Conservation (phyloP, 495 filamentous ascomycete species). For the Cercophora newfieldiana region DNA sequence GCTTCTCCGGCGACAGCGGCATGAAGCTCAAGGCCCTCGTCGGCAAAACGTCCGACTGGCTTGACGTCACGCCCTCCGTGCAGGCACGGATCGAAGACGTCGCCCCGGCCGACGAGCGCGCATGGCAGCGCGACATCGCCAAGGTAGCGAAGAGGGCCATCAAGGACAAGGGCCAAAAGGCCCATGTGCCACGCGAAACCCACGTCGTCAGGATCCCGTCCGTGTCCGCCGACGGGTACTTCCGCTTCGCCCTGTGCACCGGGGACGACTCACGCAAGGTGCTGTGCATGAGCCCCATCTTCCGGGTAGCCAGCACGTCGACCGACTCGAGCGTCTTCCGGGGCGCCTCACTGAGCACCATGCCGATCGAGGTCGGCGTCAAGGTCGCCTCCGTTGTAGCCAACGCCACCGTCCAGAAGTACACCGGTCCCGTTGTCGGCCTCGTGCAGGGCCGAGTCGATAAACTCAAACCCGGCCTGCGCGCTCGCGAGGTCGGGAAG, state of each 20-base stretch:
- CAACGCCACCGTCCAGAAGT: conserved; percentile 46
- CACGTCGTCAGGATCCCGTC: conserved; percentile 63
- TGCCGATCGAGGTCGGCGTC: conserved; percentile 64
- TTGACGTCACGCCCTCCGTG: conserved; percentile 62
- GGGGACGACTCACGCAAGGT: conserved; percentile 49
- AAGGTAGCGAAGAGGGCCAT: conserved; percentile 55
- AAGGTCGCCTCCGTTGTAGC: conserved; percentile 57
- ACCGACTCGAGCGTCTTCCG: conserved; percentile 58
- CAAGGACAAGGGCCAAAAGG: conserved; percentile 42
- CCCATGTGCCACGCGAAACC: conserved; percentile 59
- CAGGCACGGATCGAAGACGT: conserved; percentile 48
- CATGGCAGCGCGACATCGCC: conserved; percentile 66
- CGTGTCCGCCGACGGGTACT: conserved; percentile 64
- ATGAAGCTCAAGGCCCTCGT: conserved; percentile 64
- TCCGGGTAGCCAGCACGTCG: conserved; percentile 63
- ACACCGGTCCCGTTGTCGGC: conserved; percentile 49
- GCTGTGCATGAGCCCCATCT: conserved; percentile 63
- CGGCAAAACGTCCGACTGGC: conserved; percentile 56
- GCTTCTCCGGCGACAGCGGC: conserved; percentile 66
- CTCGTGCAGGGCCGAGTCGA: conserved; percentile 44
- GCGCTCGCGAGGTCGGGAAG: conserved; percentile 31
- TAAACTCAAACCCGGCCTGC: conserved; percentile 45
- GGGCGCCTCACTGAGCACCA: conserved; percentile 62
- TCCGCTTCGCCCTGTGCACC: conserved; percentile 61
- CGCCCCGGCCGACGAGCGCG: conserved; percentile 54